Percentiles rank a stretch among this genome's conserved stretches.
phyloP scores from a whole-genome alignment of 345 rosid genomes.

The Hibiscus mutabilis region DNA sequence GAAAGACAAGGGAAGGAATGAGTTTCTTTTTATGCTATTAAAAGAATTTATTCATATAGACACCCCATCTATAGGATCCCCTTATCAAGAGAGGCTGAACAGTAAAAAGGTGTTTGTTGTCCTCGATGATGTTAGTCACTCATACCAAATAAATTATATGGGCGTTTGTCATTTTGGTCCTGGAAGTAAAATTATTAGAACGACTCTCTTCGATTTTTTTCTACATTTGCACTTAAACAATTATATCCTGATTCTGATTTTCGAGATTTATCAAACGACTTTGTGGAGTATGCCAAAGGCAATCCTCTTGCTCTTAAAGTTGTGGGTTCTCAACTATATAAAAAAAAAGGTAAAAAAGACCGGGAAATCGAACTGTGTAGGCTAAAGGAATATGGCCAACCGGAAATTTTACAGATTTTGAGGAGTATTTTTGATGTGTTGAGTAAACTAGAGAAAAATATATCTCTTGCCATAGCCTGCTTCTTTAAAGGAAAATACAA shows the following conservation, averaged over 20 bases:
- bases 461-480: neutral
- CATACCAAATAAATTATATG: neutral
- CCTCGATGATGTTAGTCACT: neutral
- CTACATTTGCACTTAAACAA: neutral
- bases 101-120: neutral
- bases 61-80: neutral
- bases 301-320: neutral
- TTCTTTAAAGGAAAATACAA: too few species aligned
- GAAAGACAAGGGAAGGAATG: neutral
- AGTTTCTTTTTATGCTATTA: neutral
- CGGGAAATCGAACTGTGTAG: neutral
- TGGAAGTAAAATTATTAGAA: neutral
- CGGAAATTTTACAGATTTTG: neutral
- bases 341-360: neutral
- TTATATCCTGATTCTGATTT: neutral
- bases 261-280: neutral
- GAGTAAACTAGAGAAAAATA: neutral
- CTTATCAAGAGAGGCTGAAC: neutral
- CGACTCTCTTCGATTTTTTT: neutral
- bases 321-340: neutral
- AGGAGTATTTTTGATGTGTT: neutral
- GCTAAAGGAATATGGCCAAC: neutral
- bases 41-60: neutral
- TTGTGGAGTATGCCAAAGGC: neutral
- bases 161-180: neutral